Conservation (phyloP, 495 filamentous ascomycete genomes). For the Usnea hakonensis region DNA sequence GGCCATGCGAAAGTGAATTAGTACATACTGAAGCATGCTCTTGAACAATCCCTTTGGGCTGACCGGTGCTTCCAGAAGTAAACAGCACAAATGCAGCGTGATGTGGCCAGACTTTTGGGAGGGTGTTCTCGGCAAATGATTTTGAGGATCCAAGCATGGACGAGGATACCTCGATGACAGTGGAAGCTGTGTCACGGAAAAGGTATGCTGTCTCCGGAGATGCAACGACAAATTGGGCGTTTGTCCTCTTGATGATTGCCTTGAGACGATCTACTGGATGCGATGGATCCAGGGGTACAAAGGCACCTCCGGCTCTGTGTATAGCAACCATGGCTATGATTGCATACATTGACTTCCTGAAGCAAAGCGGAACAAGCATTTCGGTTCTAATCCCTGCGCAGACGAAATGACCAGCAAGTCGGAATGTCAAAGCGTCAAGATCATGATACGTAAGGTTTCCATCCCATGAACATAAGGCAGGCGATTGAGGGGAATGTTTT, state of each 20-base stretch:
- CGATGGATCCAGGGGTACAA: conserved; percentile 49
- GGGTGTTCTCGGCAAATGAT: neutral
- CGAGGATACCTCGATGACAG: conserved; percentile 8
- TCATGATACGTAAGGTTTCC: conserved; percentile 32
- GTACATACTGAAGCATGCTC: conserved; percentile 21
- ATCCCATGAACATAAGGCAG: conserved; percentile 34
- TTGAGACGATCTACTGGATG: conserved; percentile 48
- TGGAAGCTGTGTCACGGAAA: conserved; percentile 2
- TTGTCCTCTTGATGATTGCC: conserved; percentile 41
- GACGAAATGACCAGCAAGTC: conserved; percentile 28
- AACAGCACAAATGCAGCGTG: conserved; percentile 33
- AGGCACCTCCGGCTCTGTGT: conserved; percentile 51
- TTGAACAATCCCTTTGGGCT: conserved; percentile 36
- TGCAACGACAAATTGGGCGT: conserved; percentile 32
- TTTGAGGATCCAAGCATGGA: neutral
- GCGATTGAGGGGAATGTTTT: conserved; percentile 19
- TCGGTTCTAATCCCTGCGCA: conserved; percentile 43
- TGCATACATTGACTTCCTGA: conserved; percentile 50
- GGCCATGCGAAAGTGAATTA: conserved; percentile 7
- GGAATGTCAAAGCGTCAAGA: conserved; percentile 27
- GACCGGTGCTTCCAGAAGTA: conserved; percentile 37
- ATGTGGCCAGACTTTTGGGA: conserved; percentile 8
- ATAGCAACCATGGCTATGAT: conserved; percentile 49
- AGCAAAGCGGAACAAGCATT: conserved; percentile 46
- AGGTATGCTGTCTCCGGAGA: neutral